phyloP scores from a whole-genome alignment of 2,329 filamentous ascomycete species.

The Balansia obtecta region DNA sequence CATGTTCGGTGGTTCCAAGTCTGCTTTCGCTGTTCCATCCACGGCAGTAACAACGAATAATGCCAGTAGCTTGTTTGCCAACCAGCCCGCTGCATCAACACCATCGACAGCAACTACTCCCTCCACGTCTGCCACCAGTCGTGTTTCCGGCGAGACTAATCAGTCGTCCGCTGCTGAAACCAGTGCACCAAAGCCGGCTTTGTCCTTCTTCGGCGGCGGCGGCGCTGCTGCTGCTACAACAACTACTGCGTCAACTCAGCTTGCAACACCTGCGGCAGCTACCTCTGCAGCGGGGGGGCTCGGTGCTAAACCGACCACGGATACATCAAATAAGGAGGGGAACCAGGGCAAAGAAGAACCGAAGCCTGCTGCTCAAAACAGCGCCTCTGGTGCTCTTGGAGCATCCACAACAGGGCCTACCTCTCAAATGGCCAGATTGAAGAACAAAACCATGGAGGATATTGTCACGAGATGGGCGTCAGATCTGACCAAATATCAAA shows the following conservation, averaged over 20 bases:
- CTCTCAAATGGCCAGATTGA: conserved; percentile 78
- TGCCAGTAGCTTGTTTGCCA: conserved; percentile 20
- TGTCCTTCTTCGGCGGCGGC: conserved; percentile 8
- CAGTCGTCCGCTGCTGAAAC: conserved; percentile 8
- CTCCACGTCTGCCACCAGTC: conserved; percentile 17
- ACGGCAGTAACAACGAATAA: conserved; percentile 18
- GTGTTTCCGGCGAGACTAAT: conserved; percentile 17
- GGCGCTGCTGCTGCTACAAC: conserved; percentile 12
- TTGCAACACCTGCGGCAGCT: conserved; percentile 15
- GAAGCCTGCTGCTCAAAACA: conserved; percentile 18
- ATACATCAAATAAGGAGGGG: conserved; percentile 11
- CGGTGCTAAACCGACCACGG: conserved; percentile 21
- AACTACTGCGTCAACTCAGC: conserved; percentile 16
- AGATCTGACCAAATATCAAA: conserved; percentile 90
- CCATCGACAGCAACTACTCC: conserved; percentile 16
- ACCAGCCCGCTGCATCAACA: conserved; percentile 19
- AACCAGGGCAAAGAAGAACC: conserved; percentile 14
- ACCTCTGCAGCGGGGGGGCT: conserved; percentile 12
- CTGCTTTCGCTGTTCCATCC: conserved; percentile 9
- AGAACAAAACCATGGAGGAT: conserved; percentile 99
- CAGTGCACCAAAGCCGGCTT: conserved; percentile 8
- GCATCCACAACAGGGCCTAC: conserved; percentile 70
- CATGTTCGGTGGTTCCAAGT: conserved; percentile 20
- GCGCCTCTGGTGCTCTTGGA: conserved; percentile 35
- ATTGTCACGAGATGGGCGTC: conserved; percentile 96